These are phyloP conservation scores for Trichoderma sp. DNA, from an alignment of 2,329 filamentous ascomycete genomes.

Conservation along the genomic window DNA sequence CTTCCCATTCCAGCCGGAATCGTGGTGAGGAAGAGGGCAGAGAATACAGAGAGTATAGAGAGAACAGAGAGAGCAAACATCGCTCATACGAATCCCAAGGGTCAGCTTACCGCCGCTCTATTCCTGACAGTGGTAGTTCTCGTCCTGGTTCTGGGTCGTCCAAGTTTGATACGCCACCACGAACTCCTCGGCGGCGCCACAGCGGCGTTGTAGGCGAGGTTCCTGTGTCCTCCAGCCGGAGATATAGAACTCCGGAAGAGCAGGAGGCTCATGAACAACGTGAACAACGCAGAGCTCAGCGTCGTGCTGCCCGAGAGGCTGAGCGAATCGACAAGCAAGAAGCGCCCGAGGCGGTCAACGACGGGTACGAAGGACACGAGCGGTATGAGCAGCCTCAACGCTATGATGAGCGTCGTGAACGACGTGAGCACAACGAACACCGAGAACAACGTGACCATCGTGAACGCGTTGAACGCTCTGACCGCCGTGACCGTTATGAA, in stretches of 20 bases:
- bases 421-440: background rate
- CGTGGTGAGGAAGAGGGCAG: conserved; percentile 36
- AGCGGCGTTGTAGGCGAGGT: conserved; percentile 49
- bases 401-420: background rate
- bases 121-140: conserved; percentile 40
- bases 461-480: conserved; percentile 22
- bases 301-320: conserved; percentile 25
- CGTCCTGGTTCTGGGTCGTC: conserved; percentile 19
- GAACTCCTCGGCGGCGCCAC: conserved; percentile 47
- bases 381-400: conserved; percentile 4
- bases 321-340: conserved; percentile 16
- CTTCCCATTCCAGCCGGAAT: conserved; percentile 34
- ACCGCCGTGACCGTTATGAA: conserved; percentile 22
- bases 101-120: conserved; percentile 38
- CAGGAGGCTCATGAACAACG: conserved; percentile 53
- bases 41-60: conserved; percentile 32
- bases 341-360: background rate
- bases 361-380: background rate
- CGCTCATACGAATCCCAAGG: conserved; percentile 29
- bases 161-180: conserved; percentile 40
- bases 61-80: conserved; percentile 33
- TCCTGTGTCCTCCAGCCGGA: conserved; percentile 37
- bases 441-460: background rate
- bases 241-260: conserved; percentile 49
- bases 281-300: conserved; percentile 41